phyloP scores from a whole-genome alignment of 305 asterid genomes.

The Rubia occidens region DNA sequence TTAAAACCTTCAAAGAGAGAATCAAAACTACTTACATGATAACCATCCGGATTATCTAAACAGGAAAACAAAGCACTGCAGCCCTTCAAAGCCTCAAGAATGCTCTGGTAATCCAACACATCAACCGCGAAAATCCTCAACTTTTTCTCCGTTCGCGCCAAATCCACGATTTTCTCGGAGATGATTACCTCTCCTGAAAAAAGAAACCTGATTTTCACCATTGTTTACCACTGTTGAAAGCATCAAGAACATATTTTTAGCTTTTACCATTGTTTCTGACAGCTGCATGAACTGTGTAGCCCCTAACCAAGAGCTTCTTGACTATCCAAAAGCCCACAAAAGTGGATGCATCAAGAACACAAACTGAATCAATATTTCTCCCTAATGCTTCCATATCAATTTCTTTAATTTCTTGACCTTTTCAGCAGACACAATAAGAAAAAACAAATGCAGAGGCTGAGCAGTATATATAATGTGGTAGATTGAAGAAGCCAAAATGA shows the following conservation, averaged over 20 bases:
- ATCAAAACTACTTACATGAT: slow-evolving; percentile 26
- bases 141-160: slow-evolving; percentile 28
- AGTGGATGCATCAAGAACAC: slow-evolving; percentile 45
- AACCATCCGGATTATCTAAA: slow-evolving; percentile 28
- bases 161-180: slow-evolving; percentile 23
- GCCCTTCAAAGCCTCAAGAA: slow-evolving; percentile 30
- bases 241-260: not conserved
- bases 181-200: slow-evolving; percentile 29
- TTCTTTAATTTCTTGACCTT: not conserved
- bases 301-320: slow-evolving; percentile 29
- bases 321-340: slow-evolving; percentile 38
- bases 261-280: slow-evolving; percentile 26
- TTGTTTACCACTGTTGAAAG: not conserved
- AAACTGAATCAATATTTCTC: slow-evolving; percentile 19
- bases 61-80: slow-evolving; percentile 33
- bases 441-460: not conserved
- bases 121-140: slow-evolving; percentile 24
- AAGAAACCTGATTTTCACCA: not conserved
- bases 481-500: slow-evolving; percentile 10
- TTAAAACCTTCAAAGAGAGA: not conserved
- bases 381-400: not conserved
- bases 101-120: slow-evolving; percentile 35
- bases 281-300: slow-evolving; percentile 40
- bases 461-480: slow-evolving; percentile 3
- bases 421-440: not conserved